Evolutionary conservation across 495 filamentous ascomycete species (phyloP), one percentile per base, ranked within the genome.

Genomic region (Stereocaulon alpinum): DNA sequence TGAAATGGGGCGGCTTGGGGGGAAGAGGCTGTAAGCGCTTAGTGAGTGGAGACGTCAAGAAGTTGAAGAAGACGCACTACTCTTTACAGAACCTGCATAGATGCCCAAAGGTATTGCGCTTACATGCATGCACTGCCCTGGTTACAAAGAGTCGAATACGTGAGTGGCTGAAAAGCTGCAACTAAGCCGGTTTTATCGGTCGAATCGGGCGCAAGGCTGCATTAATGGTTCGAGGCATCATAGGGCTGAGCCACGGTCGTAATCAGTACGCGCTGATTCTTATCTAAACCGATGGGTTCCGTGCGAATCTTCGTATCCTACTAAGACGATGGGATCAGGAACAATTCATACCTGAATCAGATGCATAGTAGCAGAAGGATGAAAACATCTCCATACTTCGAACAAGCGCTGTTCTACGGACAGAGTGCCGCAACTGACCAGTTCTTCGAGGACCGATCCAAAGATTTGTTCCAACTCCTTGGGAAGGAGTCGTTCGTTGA

Each of bases 391-490:
- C 29, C 40, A 17, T 49, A 48, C 48, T 20, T 61, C 18, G 53
- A 61, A 15, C 34, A 60, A 40, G 40, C 42, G 17, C 17, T 62
- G 37, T 52, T 55, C 34, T 56, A 48, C 40, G n/a, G 48, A 6
- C 48, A 56, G 37, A 54, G 29, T 10, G 15, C 51, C 5, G 61
- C 61, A 4, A 58, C 22, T 12, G 37, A 54, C 15, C 53, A 63
- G 12, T 48, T 47, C 12, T 60, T 55, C 37, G 56, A 59, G n/a
- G 41, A n/a, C 9, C 48, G 40, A 40, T 37, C 48, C 1, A 18
- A 49, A 12, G 14, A 29, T 5, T 30, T 63, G 17, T 63, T 63
- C 20, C 49, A 60, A 34, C 49, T 37, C 2, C 9, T 22, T 9
- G 17, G 7, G 12, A 22, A 34, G 22, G 7, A 34, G 3, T 60